phyloP scores from a whole-genome alignment of 192 early-diverging fungal genomes.

The Podila horticola region DNA sequence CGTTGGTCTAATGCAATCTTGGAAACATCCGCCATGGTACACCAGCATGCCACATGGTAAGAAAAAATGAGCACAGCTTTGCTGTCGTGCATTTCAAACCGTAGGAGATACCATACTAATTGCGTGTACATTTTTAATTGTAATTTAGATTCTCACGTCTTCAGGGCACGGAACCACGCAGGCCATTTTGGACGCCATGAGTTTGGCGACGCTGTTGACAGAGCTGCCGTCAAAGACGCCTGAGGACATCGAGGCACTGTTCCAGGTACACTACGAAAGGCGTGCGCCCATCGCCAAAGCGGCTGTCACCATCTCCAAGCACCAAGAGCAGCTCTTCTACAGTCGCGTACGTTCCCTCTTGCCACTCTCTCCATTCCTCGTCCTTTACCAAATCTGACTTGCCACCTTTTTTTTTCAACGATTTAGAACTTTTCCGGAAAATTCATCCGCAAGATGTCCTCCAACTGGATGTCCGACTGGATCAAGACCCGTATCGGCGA shows the following conservation, averaged over 20 bases:
- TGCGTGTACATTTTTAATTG: neutral
- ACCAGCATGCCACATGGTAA: constrained; percentile 11
- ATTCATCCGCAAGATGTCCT: constrained; percentile 4
- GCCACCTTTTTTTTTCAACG: too few relatives aligned
- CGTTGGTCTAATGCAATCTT: too few relatives aligned
- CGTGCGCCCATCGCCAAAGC: neutral
- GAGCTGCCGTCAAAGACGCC: neutral
- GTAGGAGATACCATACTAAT: too few relatives aligned
- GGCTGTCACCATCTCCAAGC: neutral
- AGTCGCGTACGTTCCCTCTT: neutral
- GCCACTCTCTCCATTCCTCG: neutral
- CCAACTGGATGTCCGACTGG: neutral
- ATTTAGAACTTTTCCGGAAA: neutral
- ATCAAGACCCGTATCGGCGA: neutral
- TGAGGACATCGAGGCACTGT: neutral
- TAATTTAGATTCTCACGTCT: neutral
- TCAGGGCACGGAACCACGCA: constrained; percentile 2
- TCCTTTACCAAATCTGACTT: neutral
- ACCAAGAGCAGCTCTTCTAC: neutral
- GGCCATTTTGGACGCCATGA: constrained; percentile 8
- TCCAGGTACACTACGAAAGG: neutral
- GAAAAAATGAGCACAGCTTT: neutral
- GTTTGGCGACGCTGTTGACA: neutral
- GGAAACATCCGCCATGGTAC: too few relatives aligned
- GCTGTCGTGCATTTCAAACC: too few relatives aligned